Conservation (phyloP, 805 yeast genomes). For the Ogataea trehaloabstinens region DNA sequence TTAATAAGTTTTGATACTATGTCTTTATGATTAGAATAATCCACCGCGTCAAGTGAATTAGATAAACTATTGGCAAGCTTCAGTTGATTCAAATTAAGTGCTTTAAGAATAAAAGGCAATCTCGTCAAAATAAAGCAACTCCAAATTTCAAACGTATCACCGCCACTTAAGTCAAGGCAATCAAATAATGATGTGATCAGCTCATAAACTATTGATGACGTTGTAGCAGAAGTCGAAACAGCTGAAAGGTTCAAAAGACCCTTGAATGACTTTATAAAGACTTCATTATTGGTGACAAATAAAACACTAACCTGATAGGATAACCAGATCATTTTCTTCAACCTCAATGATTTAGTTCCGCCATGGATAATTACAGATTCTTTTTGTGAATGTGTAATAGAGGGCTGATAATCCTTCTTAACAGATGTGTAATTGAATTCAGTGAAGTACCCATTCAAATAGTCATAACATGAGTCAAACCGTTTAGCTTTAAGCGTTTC, state of each 20-base stretch:
- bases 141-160: conserved; percentile 24
- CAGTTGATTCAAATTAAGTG: conserved; percentile 29
- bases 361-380: conserved; percentile 12
- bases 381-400: conserved; percentile 5
- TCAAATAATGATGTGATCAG: conserved; percentile 27
- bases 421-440: conserved; percentile 17
- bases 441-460: conserved; percentile 15
- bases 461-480: conserved; percentile 16
- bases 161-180: conserved; percentile 23
- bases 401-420: conserved; percentile 18
- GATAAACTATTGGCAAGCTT: conserved; percentile 23
- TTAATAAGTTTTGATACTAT: conserved; percentile 18
- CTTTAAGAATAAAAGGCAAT: conserved; percentile 24
- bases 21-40: conserved; percentile 8
- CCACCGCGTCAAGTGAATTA: conserved; percentile 20
- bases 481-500: conserved; percentile 13
- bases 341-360: conserved; percentile 20
- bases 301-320: conserved; percentile 27
- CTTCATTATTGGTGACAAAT: conserved; percentile 22
- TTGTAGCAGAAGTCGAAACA: conserved; percentile 30
- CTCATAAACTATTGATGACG: conserved; percentile 29
- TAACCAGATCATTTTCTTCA: conserved; percentile 33
- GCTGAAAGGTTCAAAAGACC: conserved; percentile 26
- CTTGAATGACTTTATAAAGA: conserved; percentile 28
- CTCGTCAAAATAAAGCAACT: conserved; percentile 24